A percentile compares a stretch with the other conserved stretches of the same genome.
These are phyloP conservation scores for Dysphania ambrosioides DNA, from an alignment of 148 eudicot species.

Conservation along the genomic window DNA sequence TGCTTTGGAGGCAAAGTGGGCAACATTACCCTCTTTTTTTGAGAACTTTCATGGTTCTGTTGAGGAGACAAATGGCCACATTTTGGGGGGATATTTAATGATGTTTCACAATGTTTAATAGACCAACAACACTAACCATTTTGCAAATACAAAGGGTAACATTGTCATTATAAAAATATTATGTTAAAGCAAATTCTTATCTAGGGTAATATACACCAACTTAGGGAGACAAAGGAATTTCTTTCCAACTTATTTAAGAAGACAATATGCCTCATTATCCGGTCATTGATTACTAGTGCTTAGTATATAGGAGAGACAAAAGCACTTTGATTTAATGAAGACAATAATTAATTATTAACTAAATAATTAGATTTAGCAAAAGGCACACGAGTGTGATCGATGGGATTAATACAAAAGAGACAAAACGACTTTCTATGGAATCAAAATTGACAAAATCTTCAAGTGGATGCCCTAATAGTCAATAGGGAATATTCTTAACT, in stretches of 20 bases:
- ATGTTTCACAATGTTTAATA: conserved; percentile 15
- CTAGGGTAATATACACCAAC: conserved; percentile 5
- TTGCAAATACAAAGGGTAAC: neutral
- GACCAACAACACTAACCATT: conserved; percentile 10
- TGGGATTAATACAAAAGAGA: conserved; percentile 28
- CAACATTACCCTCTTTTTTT: conserved; percentile 23
- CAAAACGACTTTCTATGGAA: conserved; percentile 33
- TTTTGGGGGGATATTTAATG: conserved; percentile 21
- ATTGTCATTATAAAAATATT: neutral
- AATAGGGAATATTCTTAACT: conserved; percentile 34
- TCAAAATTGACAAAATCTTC: conserved; percentile 36
- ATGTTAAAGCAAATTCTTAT: conserved; percentile 23
- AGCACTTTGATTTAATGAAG: conserved; percentile 25
- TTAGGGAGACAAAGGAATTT: conserved; percentile 34
- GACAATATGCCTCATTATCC: conserved; percentile 38
- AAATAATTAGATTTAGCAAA: conserved; percentile 17
- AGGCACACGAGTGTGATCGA: conserved; percentile 37
- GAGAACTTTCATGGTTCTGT: conserved; percentile 35
- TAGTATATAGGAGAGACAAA: conserved; percentile 25
- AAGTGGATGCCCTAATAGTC: conserved; percentile 27
- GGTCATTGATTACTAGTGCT: conserved; percentile 25
- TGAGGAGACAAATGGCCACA: conserved; percentile 29
- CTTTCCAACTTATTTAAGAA: conserved; percentile 17
- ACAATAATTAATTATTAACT: conserved; percentile 5
- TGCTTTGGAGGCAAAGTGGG: conserved; percentile 34